Percentiles rank a stretch among this genome's conserved stretches.
Evolutionary conservation across 176 grass and related monocot genomes (phyloP).

Genomic region (Neostapfia colusana): DNA sequence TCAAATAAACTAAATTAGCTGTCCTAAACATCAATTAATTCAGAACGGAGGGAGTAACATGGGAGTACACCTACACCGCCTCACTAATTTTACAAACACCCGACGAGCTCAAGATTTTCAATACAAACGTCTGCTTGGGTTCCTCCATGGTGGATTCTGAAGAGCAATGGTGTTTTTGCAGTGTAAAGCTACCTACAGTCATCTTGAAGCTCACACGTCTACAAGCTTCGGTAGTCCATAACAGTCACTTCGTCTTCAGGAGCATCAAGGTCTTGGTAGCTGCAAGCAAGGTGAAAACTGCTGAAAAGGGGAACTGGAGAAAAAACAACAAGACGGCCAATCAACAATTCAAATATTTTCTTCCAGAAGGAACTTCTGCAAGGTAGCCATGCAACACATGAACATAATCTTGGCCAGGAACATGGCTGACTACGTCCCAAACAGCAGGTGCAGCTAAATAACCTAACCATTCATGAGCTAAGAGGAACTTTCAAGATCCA

Average conservation of each 20-base stretch:
- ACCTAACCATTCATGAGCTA: conserved; percentile 9
- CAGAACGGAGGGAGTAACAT: too few species aligned
- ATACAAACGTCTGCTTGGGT: not conserved
- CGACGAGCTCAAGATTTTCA: not conserved
- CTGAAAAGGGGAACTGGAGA: too few species aligned
- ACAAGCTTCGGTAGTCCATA: conserved; percentile 97
- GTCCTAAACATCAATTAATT: too few species aligned
- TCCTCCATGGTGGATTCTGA: not conserved
- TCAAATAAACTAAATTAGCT: too few species aligned
- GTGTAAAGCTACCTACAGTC: conserved; percentile 27
- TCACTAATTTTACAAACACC: too few species aligned
- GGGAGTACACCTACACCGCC: too few species aligned
- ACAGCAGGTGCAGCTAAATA: conserved; percentile 5
- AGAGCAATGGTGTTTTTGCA: not conserved
- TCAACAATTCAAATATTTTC: not conserved
- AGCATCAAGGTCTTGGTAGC: conserved; percentile 68
- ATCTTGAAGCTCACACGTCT: conserved; percentile 21
- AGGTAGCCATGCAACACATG: not conserved
- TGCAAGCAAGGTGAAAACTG: conserved; percentile 19
- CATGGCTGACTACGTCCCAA: conserved; percentile 1
- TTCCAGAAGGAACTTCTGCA: not conserved
- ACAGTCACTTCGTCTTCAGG: conserved; percentile 98
- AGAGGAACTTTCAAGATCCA: not conserved
- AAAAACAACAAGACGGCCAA: too few species aligned
- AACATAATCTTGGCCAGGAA: not conserved